Evolutionary conservation across 2,329 filamentous ascomycete genomes (phyloP).

Genomic region (Paraphaeosphaeria minitans): DNA sequence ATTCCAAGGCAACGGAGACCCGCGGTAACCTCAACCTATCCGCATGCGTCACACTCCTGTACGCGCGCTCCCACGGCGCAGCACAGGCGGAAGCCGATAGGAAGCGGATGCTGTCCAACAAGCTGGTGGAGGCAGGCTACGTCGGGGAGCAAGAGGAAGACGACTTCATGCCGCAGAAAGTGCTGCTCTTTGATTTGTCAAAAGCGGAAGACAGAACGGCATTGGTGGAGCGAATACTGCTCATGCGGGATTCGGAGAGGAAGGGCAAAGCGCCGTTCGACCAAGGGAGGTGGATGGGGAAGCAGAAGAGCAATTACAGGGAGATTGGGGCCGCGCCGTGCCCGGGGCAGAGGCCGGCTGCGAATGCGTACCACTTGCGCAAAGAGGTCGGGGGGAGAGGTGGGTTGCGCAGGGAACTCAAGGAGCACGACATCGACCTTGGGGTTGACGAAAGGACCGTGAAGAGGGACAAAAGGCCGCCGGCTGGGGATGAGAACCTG

Average conservation of each 20-base stretch:
- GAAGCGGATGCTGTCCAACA: background rate
- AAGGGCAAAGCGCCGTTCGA: background rate
- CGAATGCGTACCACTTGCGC: background rate
- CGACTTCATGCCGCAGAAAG: background rate
- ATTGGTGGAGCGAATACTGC: conserved; percentile 1
- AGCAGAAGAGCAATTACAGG: background rate
- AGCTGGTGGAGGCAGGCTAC: background rate
- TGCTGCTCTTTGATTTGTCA: background rate
- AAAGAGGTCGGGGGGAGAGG: background rate
- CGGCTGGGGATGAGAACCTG: background rate
- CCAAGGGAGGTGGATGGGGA: background rate
- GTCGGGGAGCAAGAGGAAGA: background rate
- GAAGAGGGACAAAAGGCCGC: background rate
- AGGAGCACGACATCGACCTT: background rate
- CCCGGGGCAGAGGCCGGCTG: background rate
- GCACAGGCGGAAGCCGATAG: background rate
- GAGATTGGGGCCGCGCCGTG: background rate
- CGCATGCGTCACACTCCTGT: background rate
- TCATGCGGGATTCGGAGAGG: background rate
- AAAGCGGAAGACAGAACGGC: background rate
- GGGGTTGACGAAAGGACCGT: background rate
- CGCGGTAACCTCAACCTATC: background rate
- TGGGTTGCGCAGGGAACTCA: background rate
- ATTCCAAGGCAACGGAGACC: background rate
- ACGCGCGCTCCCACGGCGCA: no score